Conservation (phyloP, 2,329 filamentous ascomycete genomes). For the Neonectria faginata region DNA sequence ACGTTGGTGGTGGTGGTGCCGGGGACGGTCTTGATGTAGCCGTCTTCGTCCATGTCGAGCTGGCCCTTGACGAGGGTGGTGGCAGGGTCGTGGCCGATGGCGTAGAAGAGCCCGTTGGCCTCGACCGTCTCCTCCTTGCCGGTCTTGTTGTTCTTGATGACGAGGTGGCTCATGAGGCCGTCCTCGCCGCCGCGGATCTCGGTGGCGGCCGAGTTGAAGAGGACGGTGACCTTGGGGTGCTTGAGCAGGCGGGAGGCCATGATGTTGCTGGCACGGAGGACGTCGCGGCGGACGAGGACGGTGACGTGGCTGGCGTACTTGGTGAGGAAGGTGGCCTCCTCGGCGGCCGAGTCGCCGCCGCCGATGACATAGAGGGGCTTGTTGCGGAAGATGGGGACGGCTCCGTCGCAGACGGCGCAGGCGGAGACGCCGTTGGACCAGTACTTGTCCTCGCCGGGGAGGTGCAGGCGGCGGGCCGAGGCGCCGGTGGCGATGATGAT, state of each 20-base stretch:
- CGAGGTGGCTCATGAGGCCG: slow-evolving; percentile 88
- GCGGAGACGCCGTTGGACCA: slow-evolving; percentile 98
- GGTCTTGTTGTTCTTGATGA: slow-evolving; percentile 81
- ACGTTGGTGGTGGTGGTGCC: slow-evolving; percentile 90
- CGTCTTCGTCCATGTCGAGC: slow-evolving; percentile 87
- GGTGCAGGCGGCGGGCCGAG: slow-evolving; percentile 84
- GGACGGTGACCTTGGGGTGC: slow-evolving; percentile 91
- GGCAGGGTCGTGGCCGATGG: slow-evolving; percentile 95
- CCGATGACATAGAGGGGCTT: slow-evolving; percentile 96
- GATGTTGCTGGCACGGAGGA: slow-evolving; percentile 87
- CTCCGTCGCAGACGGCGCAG: slow-evolving; percentile 97
- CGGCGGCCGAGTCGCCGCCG: slow-evolving; percentile 94
- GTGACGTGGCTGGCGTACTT: slow-evolving; percentile 98
- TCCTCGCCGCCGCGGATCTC: slow-evolving; percentile 88
- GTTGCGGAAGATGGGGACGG: slow-evolving; percentile 96
- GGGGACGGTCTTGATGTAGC: slow-evolving; percentile 89
- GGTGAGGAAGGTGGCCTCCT: slow-evolving; percentile 96
- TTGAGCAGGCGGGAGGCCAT: slow-evolving; percentile 88
- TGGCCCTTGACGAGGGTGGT: slow-evolving; percentile 92
- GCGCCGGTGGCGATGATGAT: slow-evolving; percentile 96
- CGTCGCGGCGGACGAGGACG: slow-evolving; percentile 89
- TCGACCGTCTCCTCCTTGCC: slow-evolving; percentile 85
- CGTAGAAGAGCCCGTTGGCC: slow-evolving; percentile 96
- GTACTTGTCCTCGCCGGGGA: slow-evolving; percentile 92
- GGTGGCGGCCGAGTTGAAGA: slow-evolving; percentile 83